A percentile compares a stretch with the other conserved stretches of the same genome.
These are phyloP conservation scores for Hygrocybe coccinea DNA, from an alignment of 768 basidiomycete species.

Conservation along the genomic window DNA sequence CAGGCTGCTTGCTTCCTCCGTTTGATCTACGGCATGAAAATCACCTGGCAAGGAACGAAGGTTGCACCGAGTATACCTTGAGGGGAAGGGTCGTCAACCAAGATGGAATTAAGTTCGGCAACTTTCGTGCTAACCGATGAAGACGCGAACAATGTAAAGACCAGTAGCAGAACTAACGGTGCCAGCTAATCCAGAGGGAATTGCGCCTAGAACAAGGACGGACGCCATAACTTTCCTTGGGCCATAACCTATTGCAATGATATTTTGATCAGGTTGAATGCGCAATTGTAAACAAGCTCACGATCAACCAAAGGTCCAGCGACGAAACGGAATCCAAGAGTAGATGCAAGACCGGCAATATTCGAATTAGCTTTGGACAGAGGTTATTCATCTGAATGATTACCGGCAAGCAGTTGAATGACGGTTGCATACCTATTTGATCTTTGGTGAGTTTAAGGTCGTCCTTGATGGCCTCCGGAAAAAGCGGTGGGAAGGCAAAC, in stretches of 20 bases:
- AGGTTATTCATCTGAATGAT: background rate
- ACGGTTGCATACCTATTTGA: constrained; percentile 31
- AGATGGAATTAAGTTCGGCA: background rate
- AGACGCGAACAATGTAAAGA: constrained; percentile 47
- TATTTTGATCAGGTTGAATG: too few relatives aligned
- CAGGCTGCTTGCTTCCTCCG: background rate
- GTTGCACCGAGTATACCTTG: constrained; percentile 47
- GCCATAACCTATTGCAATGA: constrained; percentile 30
- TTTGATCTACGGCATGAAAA: background rate
- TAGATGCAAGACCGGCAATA: constrained; percentile 43
- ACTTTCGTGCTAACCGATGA: constrained; percentile 37
- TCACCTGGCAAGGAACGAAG: constrained; percentile 51
- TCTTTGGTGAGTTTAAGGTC: constrained; percentile 46
- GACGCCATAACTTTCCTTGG: constrained; percentile 53
- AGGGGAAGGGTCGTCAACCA: background rate
- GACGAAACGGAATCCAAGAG: constrained; percentile 43
- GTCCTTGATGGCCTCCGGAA: constrained; percentile 49
- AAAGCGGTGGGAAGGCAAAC: constrained; percentile 62
- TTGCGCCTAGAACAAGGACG: constrained; percentile 49
- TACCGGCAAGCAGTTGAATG: too few relatives aligned
- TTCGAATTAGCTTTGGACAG: constrained; percentile 39
- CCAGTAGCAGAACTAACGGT: constrained; percentile 38
- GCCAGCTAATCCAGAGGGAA: constrained; percentile 56
- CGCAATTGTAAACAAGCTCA: background rate
- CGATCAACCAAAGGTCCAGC: constrained; percentile 49